A percentile compares a stretch with the other conserved stretches of the same genome.
These are phyloP conservation scores for Rhipidocladum racemiflorum DNA, from an alignment of 176 grass and related monocot species.

Conservation along the genomic window DNA sequence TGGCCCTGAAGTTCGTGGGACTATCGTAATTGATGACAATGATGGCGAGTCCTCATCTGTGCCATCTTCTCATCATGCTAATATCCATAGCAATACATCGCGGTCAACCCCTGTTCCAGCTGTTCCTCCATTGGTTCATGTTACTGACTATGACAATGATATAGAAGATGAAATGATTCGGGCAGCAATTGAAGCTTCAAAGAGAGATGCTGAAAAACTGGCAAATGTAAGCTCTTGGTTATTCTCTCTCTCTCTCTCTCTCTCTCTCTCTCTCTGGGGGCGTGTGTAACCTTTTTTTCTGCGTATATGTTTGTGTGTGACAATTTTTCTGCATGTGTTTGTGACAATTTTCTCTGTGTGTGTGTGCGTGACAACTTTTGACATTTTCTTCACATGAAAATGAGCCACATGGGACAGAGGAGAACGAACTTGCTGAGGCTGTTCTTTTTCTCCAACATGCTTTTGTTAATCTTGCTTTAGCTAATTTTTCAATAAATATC, in stretches of 20 bases:
- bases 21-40: conserved; percentile 64
- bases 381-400: not conserved
- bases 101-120: conserved; percentile 32
- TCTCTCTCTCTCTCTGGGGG: not conserved
- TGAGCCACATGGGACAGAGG: conserved; percentile 4
- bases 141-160: conserved; percentile 77
- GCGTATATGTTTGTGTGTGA: not conserved
- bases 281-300: not conserved
- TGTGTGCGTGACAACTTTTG: not conserved
- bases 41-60: conserved; percentile 39
- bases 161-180: conserved; percentile 97
- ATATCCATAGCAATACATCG: conserved; percentile 12
- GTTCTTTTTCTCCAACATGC: conserved; percentile 28
- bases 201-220: conserved; percentile 62
- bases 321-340: not conserved
- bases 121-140: conserved; percentile 63
- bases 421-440: conserved; percentile 23
- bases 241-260: not conserved
- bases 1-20: conserved; percentile 47
- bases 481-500: conserved; percentile 13
- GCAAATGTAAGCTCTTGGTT: conserved; percentile 41
- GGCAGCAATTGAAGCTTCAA: conserved; percentile 93
- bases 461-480: conserved; percentile 15
- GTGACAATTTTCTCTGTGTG: not conserved
- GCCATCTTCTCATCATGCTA: conserved; percentile 40